phyloP scores from a whole-genome alignment of 139 green algal genomes.

The Eudorina sp. region DNA sequence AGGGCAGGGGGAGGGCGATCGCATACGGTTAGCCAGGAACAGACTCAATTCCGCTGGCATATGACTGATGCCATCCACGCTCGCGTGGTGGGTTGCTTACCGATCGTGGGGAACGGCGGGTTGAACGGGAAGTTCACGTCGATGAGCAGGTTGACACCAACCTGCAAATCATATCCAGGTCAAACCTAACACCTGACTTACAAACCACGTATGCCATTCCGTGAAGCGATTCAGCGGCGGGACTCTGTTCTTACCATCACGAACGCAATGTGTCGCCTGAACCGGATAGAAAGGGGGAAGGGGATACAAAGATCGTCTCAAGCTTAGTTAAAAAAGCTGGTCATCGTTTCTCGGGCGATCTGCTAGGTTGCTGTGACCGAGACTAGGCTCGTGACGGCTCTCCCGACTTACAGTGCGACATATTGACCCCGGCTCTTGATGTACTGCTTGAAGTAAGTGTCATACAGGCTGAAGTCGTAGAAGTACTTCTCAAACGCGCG shows the following conservation, averaged over 20 bases:
- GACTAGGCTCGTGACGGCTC: background rate
- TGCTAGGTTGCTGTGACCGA: background rate
- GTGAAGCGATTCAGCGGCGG: background rate
- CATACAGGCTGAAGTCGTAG: conserved; percentile 59
- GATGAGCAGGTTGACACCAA: conserved; percentile 57
- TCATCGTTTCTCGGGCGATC: too few relatives aligned
- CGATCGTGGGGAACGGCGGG: conserved; percentile 69
- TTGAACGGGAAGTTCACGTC: conserved; percentile 70
- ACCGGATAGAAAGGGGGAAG: background rate
- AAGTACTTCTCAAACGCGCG: conserved; percentile 63
- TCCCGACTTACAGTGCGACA: conserved; percentile 58
- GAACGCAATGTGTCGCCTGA: conserved; percentile 64
- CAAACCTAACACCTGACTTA: too few relatives aligned
- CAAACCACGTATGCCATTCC: too few relatives aligned
- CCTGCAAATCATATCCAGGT: conserved; percentile 25
- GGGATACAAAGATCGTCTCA: too few relatives aligned
- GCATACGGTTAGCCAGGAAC: too few relatives aligned
- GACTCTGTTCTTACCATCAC: conserved; percentile 38
- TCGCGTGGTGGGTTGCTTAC: too few relatives aligned
- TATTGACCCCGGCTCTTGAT: conserved; percentile 58
- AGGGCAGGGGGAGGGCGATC: too few relatives aligned
- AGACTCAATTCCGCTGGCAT: too few relatives aligned
- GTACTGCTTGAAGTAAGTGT: conserved; percentile 53
- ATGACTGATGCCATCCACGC: too few relatives aligned
- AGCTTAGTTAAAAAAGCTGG: too few relatives aligned